Percentiles rank a stretch among this genome's conserved stretches.
phyloP scores from a whole-genome alignment of 2,329 filamentous ascomycete genomes.

The Ceratocystis eucalypticola region DNA sequence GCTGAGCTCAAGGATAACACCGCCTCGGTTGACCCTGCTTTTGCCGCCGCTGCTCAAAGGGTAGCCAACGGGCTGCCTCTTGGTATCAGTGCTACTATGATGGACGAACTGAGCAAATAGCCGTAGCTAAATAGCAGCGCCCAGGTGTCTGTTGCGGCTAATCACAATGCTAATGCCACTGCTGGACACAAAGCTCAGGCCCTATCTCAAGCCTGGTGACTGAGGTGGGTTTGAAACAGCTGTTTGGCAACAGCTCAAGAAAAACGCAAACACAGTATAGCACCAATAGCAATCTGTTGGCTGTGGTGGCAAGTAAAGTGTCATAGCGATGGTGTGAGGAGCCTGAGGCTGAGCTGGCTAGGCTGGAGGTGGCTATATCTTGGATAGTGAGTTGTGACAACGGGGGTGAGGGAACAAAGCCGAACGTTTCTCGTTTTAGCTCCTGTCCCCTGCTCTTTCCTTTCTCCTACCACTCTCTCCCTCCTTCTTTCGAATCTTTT shows the following conservation, averaged over 20 bases:
- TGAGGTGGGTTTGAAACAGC: not conserved
- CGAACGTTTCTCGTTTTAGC: not conserved
- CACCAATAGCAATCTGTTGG: no score
- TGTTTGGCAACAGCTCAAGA: no score
- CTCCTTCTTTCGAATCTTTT: no score
- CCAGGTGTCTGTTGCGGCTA: not conserved
- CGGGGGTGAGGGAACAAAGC: not conserved
- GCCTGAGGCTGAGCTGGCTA: no score
- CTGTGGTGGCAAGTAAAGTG: no score
- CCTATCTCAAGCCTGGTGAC: not conserved
- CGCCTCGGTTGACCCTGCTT: conserved; percentile 8
- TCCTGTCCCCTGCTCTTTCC: not conserved
- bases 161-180: not conserved
- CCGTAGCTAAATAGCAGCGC: not conserved
- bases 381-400: no score
- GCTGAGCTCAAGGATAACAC: conserved; percentile 1
- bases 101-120: not conserved
- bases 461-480: not conserved
- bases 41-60: conserved; percentile 9
- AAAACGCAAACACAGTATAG: no score
- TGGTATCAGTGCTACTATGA: not conserved
- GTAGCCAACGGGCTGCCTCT: not conserved
- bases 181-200: not conserved
- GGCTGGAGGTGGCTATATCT: no score
- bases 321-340: no score